Evolutionary conservation across 2,329 filamentous ascomycete species (phyloP).

Genomic region (Orbilia oligospora): DNA sequence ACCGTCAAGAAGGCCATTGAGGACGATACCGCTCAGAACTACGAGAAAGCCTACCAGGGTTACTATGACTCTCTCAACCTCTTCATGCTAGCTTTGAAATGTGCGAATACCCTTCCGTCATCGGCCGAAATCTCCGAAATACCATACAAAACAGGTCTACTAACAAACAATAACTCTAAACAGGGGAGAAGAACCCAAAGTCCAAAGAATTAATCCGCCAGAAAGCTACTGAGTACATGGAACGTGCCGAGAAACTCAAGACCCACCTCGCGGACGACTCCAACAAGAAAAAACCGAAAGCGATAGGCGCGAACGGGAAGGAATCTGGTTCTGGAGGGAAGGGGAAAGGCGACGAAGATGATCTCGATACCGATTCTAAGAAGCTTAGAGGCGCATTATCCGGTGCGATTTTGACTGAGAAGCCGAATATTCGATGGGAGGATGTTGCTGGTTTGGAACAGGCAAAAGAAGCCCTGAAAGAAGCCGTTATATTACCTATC

Average conservation of each 20-base stretch:
- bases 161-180: not conserved
- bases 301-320: conserved; percentile 70
- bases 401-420: conserved; percentile 92
- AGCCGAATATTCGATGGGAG: conserved; percentile 97
- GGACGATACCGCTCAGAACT: conserved; percentile 93
- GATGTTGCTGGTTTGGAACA: conserved; percentile 94
- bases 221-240: conserved; percentile 97
- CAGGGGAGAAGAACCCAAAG: conserved; percentile 91
- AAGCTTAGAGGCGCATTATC: conserved; percentile 92
- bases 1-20: conserved; percentile 98
- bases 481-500: conserved; percentile 96
- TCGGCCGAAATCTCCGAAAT: not conserved
- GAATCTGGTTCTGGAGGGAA: conserved; percentile 71
- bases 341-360: conserved; percentile 74
- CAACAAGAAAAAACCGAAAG: conserved; percentile 71
- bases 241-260: conserved; percentile 98
- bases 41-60: conserved; percentile 94
- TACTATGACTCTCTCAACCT: conserved; percentile 97
- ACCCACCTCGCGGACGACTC: conserved; percentile 84
- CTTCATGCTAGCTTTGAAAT: conserved; percentile 99
- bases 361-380: conserved; percentile 89
- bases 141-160: not conserved
- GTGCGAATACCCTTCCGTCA: conserved; percentile 66
- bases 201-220: conserved; percentile 97
- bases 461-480: conserved; percentile 96